Evolutionary conservation across 768 basidiomycete genomes (phyloP), one percentile per base, ranked within the genome.

Genomic region (Boletus rubroflammeus): DNA sequence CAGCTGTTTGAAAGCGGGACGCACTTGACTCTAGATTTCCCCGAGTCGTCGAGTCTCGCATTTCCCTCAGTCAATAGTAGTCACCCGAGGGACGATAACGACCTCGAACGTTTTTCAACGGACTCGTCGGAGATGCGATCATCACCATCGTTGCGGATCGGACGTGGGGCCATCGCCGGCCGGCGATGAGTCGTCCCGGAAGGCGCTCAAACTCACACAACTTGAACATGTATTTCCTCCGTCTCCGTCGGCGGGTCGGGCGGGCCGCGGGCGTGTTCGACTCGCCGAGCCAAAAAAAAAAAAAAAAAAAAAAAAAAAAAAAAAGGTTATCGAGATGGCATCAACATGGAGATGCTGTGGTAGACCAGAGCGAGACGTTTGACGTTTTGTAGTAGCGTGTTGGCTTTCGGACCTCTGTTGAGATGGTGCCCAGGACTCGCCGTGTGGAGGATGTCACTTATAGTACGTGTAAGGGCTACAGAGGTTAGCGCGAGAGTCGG

Each of bases 301-400:
- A 41, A 64, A 58, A 21, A 53, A 50, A 36, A n/a, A 68, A 41
- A 64, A 58, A 21, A 53, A 50, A 68, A 41, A 64, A 58, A 21
- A 53, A 50, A 36, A n/a, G 2, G 32, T 13, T 3, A 21, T 34
- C 5, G 48, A 36, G 36, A 31, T 41, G 31, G 35, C 23, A 32
- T 42, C 29, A 2, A 32, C 13, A 41, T n/a, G 23, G 15, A 56
- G 41, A 31, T 50, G 61, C n/a, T 41, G 42, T 31, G 31, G 64
- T 55, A 1, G 64, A 62, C 64, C 65, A 62, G 38, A 61, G 50
- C 0, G 26, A 51, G 36, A 25, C 23, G 2, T 25, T 25, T 25
- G 23, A 4, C 2, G 21, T 47, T 42, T 44, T 15, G 59, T 15
- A 60, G 4, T 25, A 25, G 23, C 23, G 23, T 25, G 23, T 25